Evolutionary conservation across 2,329 filamentous ascomycete genomes (phyloP), one percentile per base, ranked within the genome.

Genomic region (Penicillium hesseltinei): DNA sequence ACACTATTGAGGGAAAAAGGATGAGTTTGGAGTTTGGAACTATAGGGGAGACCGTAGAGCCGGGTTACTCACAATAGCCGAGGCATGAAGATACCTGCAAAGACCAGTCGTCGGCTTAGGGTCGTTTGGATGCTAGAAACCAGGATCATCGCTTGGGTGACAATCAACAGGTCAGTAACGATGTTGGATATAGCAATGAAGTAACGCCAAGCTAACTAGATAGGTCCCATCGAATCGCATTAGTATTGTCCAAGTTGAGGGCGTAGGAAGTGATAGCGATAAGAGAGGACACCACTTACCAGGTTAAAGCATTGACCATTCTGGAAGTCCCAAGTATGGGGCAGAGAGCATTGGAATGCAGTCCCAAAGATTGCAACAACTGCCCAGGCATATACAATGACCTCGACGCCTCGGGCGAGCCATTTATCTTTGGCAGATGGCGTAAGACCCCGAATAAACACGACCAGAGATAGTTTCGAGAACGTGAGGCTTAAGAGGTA

Each of bases 381-480:
- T 10, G 60, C 61, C 56, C 61, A 56, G 10, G 51, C 35, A 19
- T 56, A 55, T 23, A 64, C 54, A 8, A 62, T 54, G 3, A 33
- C 40, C 38, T 62, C 62, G 40, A 63, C 54, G 2, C 54, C 33
- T 27, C 46, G 46, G 17, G 62, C 62, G 44, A 62, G 54, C 25
- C 50, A 44, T 25, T 63, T 59, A 45, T 68, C 63, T 47, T 61
- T 62, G 21, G 45, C 44, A 0, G 56, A 54, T 17, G 63, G 63
- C 7, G 65, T 64, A 15, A 69, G 52, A 27, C 55, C 61, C 11
- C 62, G 55, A 33, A 68, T 63, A 42, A 69, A 69, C 4, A 54
- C 36, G 7, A 60, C 61, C n/a, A 69, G 51, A 2, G 66, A 69
- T 40, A 69, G 44, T 45, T 69, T 67, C 9, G 66, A 69, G 35